These are phyloP conservation scores for Solanum hybrid DNA, from an alignment of 305 asterid genomes.

Conservation along the genomic window DNA sequence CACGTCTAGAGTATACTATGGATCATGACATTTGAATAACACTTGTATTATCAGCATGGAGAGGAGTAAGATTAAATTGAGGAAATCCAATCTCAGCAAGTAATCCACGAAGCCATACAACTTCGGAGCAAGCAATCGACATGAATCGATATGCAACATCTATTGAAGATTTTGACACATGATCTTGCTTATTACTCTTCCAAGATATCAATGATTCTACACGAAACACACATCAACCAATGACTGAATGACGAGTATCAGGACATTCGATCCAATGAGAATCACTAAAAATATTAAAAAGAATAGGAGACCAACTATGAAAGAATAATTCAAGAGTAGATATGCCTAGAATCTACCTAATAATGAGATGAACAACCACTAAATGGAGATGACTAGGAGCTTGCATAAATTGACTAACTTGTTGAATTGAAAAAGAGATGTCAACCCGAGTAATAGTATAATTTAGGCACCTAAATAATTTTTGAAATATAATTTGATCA, in stretches of 20 bases:
- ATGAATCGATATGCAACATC: neutral
- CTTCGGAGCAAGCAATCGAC: neutral
- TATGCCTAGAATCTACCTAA: neutral
- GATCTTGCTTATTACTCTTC: neutral
- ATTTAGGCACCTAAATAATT: neutral
- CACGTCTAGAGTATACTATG: neutral
- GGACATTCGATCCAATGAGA: neutral
- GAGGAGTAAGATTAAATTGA: neutral
- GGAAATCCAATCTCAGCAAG: neutral
- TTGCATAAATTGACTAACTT: neutral
- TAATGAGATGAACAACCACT: neutral
- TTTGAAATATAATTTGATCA: neutral
- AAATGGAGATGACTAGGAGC: neutral
- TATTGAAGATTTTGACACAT: neutral
- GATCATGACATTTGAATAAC: neutral
- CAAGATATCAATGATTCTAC: neutral
- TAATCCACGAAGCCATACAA: neutral
- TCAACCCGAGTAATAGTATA: neutral
- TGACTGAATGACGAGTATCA: neutral
- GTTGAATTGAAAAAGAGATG: neutral
- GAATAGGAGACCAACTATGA: neutral
- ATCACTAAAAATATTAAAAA: neutral
- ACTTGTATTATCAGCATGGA: neutral
- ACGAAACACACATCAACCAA: neutral
- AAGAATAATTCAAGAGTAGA: neutral